Evolutionary conservation across 2,329 filamentous ascomycete species (phyloP).

Genomic region (Aschersonia sp.): DNA sequence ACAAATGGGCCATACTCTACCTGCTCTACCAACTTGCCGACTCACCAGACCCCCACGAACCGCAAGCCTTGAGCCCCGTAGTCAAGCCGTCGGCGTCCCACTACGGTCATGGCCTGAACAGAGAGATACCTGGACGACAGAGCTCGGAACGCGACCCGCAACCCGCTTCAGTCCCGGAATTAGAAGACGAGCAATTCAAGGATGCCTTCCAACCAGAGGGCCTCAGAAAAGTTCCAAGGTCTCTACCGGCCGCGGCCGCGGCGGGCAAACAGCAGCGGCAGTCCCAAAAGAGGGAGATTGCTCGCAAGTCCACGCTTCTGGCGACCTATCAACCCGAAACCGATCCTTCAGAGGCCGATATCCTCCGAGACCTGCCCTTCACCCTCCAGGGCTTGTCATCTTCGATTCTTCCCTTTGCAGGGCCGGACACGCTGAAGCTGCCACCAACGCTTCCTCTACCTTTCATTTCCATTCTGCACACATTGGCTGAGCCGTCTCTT

Average conservation of each 20-base stretch:
- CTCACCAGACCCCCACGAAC: slow-evolving; percentile 41
- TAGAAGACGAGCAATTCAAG: slow-evolving; percentile 33
- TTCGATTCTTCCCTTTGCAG: slow-evolving; percentile 63
- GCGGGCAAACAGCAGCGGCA: slow-evolving; percentile 20
- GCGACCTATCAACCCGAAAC: slow-evolving; percentile 42
- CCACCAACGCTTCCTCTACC: slow-evolving; percentile 71
- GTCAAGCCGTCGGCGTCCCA: slow-evolving; percentile 23
- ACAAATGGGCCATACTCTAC: slow-evolving; percentile 96
- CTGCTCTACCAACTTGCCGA: slow-evolving; percentile 76
- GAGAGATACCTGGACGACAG: slow-evolving; percentile 21
- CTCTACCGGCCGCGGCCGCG: slow-evolving; percentile 8
- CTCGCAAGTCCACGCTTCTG: slow-evolving; percentile 41
- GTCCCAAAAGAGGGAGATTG: slow-evolving; percentile 29
- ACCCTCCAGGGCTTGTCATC: slow-evolving; percentile 88
- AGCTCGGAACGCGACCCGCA: slow-evolving; percentile 22
- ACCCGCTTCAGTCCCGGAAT: slow-evolving; percentile 19
- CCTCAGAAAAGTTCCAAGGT: slow-evolving; percentile 26
- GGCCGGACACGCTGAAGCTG: slow-evolving; percentile 55
- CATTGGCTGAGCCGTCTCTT: slow-evolving; percentile 84
- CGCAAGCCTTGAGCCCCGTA: slow-evolving; percentile 26
- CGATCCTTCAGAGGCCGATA: slow-evolving; percentile 48
- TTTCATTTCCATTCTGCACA: slow-evolving; percentile 74
- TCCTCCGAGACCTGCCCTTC: slow-evolving; percentile 75
- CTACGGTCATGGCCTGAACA: slow-evolving; percentile 21
- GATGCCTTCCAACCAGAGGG: slow-evolving; percentile 42